Conservation (phyloP, 768 basidiomycete species). For the Nevesoporus exiguus region DNA sequence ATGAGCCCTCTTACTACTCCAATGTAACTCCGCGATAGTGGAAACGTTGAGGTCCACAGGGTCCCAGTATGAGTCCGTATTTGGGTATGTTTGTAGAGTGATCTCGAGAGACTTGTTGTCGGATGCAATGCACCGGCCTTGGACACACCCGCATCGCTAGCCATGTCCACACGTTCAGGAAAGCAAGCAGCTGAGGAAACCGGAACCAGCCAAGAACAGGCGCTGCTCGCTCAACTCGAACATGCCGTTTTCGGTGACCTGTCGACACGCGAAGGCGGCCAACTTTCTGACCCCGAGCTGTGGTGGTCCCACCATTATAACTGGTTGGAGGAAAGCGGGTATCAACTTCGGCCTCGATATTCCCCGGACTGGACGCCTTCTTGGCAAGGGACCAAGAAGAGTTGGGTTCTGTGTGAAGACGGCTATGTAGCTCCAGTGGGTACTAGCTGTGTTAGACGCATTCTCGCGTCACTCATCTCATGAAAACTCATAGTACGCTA, state of each 20-base stretch:
- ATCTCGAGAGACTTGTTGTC: too few species aligned
- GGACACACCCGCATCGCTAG: too few species aligned
- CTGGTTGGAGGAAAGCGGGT: constrained; percentile 17
- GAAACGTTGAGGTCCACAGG: too few species aligned
- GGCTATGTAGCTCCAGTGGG: constrained; percentile 1
- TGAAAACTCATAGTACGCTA: constrained; percentile 1
- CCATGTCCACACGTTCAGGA: background rate
- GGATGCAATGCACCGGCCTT: too few species aligned
- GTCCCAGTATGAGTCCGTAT: too few species aligned
- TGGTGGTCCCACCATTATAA: constrained; percentile 11
- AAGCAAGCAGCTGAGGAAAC: background rate
- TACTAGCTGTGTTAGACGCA: background rate
- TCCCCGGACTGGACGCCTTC: constrained; percentile 21
- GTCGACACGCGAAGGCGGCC: background rate
- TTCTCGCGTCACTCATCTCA: constrained; percentile 15
- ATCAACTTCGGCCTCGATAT: constrained; percentile 20
- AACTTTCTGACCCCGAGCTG: constrained; percentile 4
- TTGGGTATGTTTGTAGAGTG: too few species aligned
- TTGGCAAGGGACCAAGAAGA: constrained; percentile 12
- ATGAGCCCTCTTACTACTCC: background rate
- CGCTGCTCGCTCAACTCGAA: background rate
- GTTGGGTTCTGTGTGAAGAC: constrained; percentile 6
- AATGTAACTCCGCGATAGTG: constrained; percentile 8
- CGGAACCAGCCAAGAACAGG: background rate
- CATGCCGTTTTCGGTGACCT: background rate